Evolutionary conservation across 2,329 filamentous ascomycete species (phyloP), one percentile per base, ranked within the genome.

Genomic region (Aureobasidium zeae): DNA sequence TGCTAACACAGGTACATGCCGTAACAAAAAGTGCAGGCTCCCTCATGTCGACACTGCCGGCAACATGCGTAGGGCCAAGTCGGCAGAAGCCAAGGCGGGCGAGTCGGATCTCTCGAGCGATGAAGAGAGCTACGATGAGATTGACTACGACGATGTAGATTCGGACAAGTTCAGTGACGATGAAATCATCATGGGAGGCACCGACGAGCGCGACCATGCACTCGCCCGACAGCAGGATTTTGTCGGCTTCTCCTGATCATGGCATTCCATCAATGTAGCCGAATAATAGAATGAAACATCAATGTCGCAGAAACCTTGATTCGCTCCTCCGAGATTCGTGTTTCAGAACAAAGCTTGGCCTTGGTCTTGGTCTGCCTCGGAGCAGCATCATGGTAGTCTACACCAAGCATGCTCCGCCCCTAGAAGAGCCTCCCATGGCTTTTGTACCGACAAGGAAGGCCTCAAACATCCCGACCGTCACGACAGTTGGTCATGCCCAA

Each of bases 31-130:
- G 52, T 96, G 89, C 70, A 83, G 82, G 60, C 74, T 94, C 44
- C 83, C 79, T 48, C 91, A 98, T 66, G 78, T 89, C 60, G 85
- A 91, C 67, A 80, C 85, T 65, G 87, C 87, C 60, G 87, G 84
- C 56, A 83, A 86, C 57, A 80, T 81, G 61, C 73, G 76, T 62
- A 76, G 74, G 62, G 70, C 73, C 54, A 66, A 66, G 46, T 66
- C 70, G 56, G 57, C 66, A 50, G 63, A 63, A 56, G 62, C 61
- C 25, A 45, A 31, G 13, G 24, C 19, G 13, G 52, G 53, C n/a
- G 56, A 57, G 15, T 51, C 56, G 31, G 85, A 91, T 57, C 54
- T 85, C 36, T 87, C 84, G 46, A 89, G 83, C 68, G 83, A 87
- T 56, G 83, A 86, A 51, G 83, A 82, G 50, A 72, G 73, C 41